phyloP scores from a whole-genome alignment of 2,329 filamentous ascomycete species.

The Hymenoscyphus albidus region DNA sequence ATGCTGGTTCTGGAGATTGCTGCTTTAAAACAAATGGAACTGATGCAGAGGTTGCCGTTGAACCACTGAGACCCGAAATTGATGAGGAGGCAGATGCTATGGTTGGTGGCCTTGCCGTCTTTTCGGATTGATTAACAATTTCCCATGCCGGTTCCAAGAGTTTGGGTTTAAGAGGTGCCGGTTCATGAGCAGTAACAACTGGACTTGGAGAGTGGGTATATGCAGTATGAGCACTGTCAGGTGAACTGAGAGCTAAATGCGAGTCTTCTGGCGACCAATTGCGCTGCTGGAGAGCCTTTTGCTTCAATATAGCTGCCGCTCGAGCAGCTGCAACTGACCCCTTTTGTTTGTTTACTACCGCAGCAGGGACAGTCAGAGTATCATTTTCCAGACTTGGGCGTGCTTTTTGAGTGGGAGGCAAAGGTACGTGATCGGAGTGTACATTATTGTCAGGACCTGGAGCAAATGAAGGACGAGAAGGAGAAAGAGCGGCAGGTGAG shows the following conservation, averaged over 20 bases:
- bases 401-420: slow-evolving; percentile 2
- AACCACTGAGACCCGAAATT: slow-evolving; percentile 10
- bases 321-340: background rate
- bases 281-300: background rate
- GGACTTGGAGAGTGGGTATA: slow-evolving; percentile 11
- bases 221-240: slow-evolving; percentile 17
- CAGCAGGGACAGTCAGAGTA: background rate
- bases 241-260: slow-evolving; percentile 23
- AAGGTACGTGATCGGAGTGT: slow-evolving; percentile 23
- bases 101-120: slow-evolving; percentile 5
- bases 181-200: background rate
- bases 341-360: background rate
- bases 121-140: slow-evolving; percentile 22
- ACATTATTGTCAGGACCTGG: slow-evolving; percentile 20
- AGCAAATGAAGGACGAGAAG: slow-evolving; percentile 37
- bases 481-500: slow-evolving; percentile 49
- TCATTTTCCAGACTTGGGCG: slow-evolving; percentile 12
- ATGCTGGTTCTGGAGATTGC: slow-evolving; percentile 8
- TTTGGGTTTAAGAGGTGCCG: slow-evolving; percentile 20
- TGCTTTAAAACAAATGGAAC: slow-evolving; percentile 5
- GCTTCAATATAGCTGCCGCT: background rate
- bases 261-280: slow-evolving; percentile 26
- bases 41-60: slow-evolving; percentile 18
- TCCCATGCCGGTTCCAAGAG: slow-evolving; percentile 28
- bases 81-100: slow-evolving; percentile 21